phyloP scores from a whole-genome alignment of 1,139 yeast genomes.

The Geotrichum citri-aurantii region DNA sequence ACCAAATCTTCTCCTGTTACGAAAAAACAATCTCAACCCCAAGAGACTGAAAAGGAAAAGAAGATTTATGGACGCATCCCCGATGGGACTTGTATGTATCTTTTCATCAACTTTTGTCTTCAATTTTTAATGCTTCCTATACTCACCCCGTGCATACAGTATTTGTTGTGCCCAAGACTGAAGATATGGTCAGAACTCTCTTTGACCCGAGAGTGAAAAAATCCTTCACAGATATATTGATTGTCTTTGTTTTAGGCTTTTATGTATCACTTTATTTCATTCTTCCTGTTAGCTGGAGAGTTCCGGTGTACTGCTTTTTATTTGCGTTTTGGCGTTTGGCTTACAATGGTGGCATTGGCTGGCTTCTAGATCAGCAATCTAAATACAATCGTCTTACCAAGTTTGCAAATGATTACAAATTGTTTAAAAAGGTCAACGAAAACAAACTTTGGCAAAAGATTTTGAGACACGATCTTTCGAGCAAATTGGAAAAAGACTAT shows the following conservation, averaged over 20 bases:
- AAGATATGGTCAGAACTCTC: conserved; percentile 78
- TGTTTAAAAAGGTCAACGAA: conserved; percentile 41
- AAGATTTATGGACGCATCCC: conserved; percentile 18
- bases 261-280: conserved; percentile 48
- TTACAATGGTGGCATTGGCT: conserved; percentile 78
- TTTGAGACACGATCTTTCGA: conserved; percentile 45
- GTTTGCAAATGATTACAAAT: conserved; percentile 45
- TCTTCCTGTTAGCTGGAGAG: conserved; percentile 37
- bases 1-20: background rate
- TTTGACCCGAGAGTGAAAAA: conserved; percentile 73
- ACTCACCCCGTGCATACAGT: conserved; percentile 16
- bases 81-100: conserved; percentile 17
- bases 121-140: background rate
- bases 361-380: conserved; percentile 62
- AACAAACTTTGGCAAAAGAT: conserved; percentile 41
- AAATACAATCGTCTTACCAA: conserved; percentile 51
- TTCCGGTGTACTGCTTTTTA: conserved; percentile 45
- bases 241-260: conserved; percentile 47
- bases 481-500: conserved; percentile 56
- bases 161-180: conserved; percentile 71
- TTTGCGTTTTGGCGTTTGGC: conserved; percentile 73
- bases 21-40: background rate
- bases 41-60: background rate
- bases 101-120: background rate
- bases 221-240: conserved; percentile 58